phyloP scores from a whole-genome alignment of 1,284 basidiomycete genomes.

The Marasmius oreades region DNA sequence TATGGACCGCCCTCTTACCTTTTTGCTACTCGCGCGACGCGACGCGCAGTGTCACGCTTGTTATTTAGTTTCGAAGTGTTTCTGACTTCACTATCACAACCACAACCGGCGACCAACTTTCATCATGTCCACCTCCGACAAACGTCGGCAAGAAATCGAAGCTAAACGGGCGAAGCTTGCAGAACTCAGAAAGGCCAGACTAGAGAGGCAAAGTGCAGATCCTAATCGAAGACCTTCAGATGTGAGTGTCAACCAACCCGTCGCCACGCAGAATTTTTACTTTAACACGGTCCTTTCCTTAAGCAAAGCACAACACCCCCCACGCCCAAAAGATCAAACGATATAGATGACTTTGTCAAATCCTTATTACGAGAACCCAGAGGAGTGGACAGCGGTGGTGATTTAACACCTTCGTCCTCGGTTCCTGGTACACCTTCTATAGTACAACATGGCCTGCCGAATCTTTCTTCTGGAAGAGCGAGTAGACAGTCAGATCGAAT shows the following conservation, averaged over 20 bases:
- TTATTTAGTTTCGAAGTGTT: no score
- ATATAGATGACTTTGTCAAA: slow-evolving; percentile 70
- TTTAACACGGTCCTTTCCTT: not conserved
- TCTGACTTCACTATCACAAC: not conserved
- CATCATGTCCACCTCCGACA: slow-evolving; percentile 28
- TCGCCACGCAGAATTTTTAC: not conserved
- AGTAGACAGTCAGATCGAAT: slow-evolving; percentile 69
- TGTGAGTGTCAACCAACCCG: slow-evolving; percentile 24
- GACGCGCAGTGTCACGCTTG: no score
- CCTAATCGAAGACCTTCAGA: slow-evolving; percentile 50
- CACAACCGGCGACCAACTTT: not conserved
- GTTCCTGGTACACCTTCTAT: slow-evolving; percentile 69
- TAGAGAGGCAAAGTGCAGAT: slow-evolving; percentile 62
- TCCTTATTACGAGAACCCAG: slow-evolving; percentile 44
- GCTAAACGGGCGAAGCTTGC: slow-evolving; percentile 88
- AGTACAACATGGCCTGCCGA: slow-evolving; percentile 40
- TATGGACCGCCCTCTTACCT: no score
- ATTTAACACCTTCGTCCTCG: slow-evolving; percentile 62
- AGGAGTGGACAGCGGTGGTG: slow-evolving; percentile 47
- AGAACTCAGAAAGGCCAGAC: slow-evolving; percentile 72
- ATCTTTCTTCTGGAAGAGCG: slow-evolving; percentile 47
- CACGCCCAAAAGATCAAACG: slow-evolving; percentile 27
- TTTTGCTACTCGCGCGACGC: no score
- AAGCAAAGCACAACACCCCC: slow-evolving; percentile 29
- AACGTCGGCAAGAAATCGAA: slow-evolving; percentile 81